Percentiles rank a stretch among this genome's conserved stretches.
These are phyloP conservation scores for Chamaecrista fasciculata DNA, from an alignment of 306 rosid genomes.

Conservation along the genomic window DNA sequence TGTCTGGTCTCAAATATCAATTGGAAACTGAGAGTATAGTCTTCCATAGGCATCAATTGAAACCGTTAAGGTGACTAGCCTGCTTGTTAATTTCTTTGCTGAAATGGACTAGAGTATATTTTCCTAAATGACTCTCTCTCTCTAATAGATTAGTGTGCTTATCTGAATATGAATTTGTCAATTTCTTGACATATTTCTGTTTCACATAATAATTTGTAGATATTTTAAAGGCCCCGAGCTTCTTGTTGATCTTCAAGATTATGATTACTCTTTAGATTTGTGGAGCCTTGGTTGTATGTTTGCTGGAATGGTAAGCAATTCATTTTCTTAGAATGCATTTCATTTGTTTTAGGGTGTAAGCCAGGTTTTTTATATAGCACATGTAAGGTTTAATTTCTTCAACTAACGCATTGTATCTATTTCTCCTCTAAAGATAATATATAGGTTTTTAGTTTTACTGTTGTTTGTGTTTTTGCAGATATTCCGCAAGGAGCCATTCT, in stretches of 20 bases:
- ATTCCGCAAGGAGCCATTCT: constrained; percentile 69
- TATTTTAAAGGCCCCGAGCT: constrained; percentile 71
- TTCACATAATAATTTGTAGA: constrained; percentile 30
- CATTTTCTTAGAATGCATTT: neutral
- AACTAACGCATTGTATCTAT: neutral
- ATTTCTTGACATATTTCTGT: neutral
- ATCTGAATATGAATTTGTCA: neutral
- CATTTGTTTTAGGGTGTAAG: neutral
- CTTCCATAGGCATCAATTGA: neutral
- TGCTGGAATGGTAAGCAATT: constrained; percentile 62
- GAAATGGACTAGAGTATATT: neutral
- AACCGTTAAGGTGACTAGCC: neutral
- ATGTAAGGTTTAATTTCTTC: neutral
- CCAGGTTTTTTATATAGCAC: neutral
- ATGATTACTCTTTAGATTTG: constrained; percentile 63
- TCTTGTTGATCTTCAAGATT: constrained; percentile 69
- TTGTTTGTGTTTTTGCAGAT: constrained; percentile 44
- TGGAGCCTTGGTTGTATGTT: constrained; percentile 72
- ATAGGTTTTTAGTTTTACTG: constrained; percentile 25
- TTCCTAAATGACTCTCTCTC: neutral
- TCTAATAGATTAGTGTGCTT: neutral
- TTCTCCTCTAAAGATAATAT: neutral
- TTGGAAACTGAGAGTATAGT: neutral
- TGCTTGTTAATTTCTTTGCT: neutral
- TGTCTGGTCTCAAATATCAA: neutral